phyloP scores from a whole-genome alignment of 2,329 filamentous ascomycete genomes.

The Penicillium sp. region DNA sequence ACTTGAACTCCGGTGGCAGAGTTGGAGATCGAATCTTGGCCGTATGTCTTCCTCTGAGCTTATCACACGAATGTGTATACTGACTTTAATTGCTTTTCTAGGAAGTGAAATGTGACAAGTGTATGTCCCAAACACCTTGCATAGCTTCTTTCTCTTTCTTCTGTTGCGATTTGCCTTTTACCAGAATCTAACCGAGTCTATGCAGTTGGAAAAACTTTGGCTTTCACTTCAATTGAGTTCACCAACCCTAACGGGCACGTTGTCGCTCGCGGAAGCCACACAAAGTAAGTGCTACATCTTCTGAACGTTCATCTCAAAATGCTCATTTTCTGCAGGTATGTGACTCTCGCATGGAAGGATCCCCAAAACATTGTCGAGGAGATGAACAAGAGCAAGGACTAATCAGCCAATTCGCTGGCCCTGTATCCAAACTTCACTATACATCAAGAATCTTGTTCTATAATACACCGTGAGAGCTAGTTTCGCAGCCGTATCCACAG shows the following conservation, averaged over 20 bases:
- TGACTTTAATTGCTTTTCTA: constrained; percentile 23
- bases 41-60: constrained; percentile 33
- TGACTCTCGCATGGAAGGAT: constrained; percentile 63
- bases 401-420: neutral
- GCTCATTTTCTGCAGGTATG: constrained; percentile 45
- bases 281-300: constrained; percentile 51
- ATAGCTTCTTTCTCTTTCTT: neutral
- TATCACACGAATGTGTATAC: constrained; percentile 1
- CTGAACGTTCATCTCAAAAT: neutral
- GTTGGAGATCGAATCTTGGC: constrained; percentile 61
- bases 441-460: too few relatives aligned
- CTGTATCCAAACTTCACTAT: too few relatives aligned
- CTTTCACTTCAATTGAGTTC: constrained; percentile 65
- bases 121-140: constrained; percentile 39
- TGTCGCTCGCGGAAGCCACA: constrained; percentile 67
- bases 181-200: constrained; percentile 8
- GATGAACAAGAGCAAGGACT: constrained; percentile 40
- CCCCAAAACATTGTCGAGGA: constrained; percentile 62
- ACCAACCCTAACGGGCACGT: constrained; percentile 60
- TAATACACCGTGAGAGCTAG: too few relatives aligned
- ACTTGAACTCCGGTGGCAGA: constrained; percentile 63
- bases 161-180: neutral
- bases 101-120: constrained; percentile 67
- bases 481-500: too few relatives aligned
- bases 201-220: constrained; percentile 64